Percentiles rank a stretch among this genome's conserved stretches.
These are phyloP conservation scores for Phytophthora niederhauseri DNA, from an alignment of 352 stramenopile genomes.

Conservation along the genomic window DNA sequence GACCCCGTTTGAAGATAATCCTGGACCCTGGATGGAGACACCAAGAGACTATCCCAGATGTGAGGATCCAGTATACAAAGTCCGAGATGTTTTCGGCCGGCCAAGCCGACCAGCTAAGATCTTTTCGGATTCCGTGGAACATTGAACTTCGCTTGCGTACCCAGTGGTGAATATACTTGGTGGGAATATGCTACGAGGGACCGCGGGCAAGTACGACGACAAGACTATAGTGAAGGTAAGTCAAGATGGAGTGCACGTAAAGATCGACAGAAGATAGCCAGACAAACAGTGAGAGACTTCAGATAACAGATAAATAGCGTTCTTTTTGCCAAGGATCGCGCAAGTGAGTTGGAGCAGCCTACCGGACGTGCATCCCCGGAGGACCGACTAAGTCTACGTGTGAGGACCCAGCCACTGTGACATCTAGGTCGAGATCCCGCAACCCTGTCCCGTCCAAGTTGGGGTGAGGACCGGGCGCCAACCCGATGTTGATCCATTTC, in stretches of 20 bases:
- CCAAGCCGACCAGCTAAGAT: too few species aligned
- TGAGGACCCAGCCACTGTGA: too few species aligned
- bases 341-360: background rate
- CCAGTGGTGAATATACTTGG: background rate
- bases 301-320: background rate
- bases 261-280: background rate
- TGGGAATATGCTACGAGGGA: background rate
- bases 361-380: background rate
- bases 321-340: background rate
- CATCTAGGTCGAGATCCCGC: too few species aligned
- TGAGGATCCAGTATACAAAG: too few species aligned
- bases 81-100: too few species aligned
- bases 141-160: background rate
- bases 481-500: too few species aligned
- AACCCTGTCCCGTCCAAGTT: too few species aligned
- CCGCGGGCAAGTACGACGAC: background rate
- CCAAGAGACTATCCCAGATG: too few species aligned
- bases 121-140: too few species aligned
- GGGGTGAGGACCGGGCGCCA: too few species aligned
- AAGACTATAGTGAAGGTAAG: background rate
- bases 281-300: background rate
- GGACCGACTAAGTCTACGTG: background rate
- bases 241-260: background rate
- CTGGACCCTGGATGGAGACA: too few species aligned
- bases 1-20: too few species aligned